A percentile compares a stretch with the other conserved stretches of the same genome.
Evolutionary conservation across 148 eudicot species (phyloP).

Genomic region (Rhododendron kiyosumense): DNA sequence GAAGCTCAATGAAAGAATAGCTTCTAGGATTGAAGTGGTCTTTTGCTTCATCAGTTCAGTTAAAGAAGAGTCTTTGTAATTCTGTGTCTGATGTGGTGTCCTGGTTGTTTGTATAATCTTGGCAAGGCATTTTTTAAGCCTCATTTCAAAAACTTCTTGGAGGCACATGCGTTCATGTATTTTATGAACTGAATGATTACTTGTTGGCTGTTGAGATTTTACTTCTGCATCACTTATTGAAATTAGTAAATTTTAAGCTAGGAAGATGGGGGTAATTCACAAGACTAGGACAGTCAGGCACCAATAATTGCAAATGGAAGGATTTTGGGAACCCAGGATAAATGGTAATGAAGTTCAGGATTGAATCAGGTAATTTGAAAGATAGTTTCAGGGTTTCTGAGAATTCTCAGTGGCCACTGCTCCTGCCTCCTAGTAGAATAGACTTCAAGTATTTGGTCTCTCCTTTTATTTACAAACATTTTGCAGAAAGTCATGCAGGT

Average conservation of each 20-base stretch:
- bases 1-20: no score
- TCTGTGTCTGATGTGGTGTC: neutral
- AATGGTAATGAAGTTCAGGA: neutral
- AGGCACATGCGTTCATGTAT: neutral
- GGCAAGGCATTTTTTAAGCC: neutral
- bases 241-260: no score
- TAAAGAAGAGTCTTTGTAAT: neutral
- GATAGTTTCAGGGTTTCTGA: neutral
- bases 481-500: neutral
- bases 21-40: no score
- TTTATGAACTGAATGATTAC: no score
- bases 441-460: no score
- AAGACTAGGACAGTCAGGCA: neutral
- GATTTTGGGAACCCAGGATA: neutral
- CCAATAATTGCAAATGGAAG: neutral
- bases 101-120: neutral
- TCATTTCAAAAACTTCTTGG: neutral
- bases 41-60: neutral
- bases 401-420: no score
- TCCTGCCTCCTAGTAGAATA: no score
- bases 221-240: no score
- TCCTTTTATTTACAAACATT: neutral
- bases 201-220: neutral
- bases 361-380: neutral
- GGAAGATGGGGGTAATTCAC: neutral